phyloP scores from a whole-genome alignment of 73 alveolate species.

The Tetrahymena elliotti region DNA sequence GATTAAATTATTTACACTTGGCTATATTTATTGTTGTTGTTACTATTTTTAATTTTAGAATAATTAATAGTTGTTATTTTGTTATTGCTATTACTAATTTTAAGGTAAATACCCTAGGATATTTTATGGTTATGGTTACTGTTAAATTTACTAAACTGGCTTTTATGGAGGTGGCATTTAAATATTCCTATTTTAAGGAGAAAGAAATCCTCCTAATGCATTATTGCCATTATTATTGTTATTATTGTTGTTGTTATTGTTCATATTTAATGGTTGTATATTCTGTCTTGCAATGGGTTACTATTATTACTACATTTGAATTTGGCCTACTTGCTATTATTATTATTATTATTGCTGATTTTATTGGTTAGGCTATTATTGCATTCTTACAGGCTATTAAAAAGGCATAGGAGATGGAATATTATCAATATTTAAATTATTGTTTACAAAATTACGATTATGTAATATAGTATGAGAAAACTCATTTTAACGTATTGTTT shows the following conservation, averaged over 20 bases:
- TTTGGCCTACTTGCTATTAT: neutral
- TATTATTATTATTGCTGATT: neutral
- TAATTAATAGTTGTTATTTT: neutral
- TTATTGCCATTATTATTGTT: neutral
- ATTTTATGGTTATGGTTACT: neutral
- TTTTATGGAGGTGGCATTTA: neutral
- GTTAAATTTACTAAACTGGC: neutral
- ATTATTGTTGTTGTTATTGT: neutral
- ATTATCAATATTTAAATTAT: neutral
- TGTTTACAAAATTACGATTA: neutral
- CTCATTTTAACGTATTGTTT: slow-evolving; percentile 61
- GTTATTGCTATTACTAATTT: neutral
- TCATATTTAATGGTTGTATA: neutral
- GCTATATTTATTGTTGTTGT: neutral
- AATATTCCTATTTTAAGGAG: neutral
- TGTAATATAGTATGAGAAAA: slow-evolving; percentile 49
- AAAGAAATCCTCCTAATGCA: neutral
- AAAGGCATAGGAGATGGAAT: neutral
- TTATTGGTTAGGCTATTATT: neutral
- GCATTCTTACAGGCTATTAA: neutral
- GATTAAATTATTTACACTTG: neutral
- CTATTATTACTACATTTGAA: neutral
- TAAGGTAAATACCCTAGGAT: neutral
- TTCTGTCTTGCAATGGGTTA: neutral
- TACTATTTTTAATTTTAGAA: neutral